Base-by-base conservation (phyloP, 352 stramenopile genomes). In the Achlya hypogyna region DNA sequence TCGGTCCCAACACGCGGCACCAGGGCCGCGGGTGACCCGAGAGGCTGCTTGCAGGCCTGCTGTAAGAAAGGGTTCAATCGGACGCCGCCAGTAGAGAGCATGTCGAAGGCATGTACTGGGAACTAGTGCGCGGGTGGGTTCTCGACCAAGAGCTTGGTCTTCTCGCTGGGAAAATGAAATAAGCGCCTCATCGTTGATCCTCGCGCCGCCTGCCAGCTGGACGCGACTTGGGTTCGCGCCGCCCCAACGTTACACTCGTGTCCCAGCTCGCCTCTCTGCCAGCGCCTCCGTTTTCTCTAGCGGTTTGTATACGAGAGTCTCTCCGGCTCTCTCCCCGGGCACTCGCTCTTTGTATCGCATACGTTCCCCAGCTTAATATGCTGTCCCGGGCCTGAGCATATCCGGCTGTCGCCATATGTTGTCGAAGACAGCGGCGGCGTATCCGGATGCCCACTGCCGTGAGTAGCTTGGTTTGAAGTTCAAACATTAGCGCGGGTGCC, bases 401-500 rank as follows among this genome's bases (percentile, higher is more conserved):
- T n/a, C n/a, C n/a, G n/a, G n/a, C n/a, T n/a, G 25, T 12, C 25
- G 25, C 25, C 16, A 56, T 20, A 10, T 10, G 31, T 3, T 34
- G 29, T n/a, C 25, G 49, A 10, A 12, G 49, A 56, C 49, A 27
- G 25, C 25, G 25, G 2, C 12, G 31, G 31, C 49, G 49, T 56
- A 35, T 56, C 31, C 49, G 49, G 25, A 56, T 10, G 16, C 31
- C 10, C 25, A 16, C 31, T 38, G 16, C 14, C 49, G 49, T 56
- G 31, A 56, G 49, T 56, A 56, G 49, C 49, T 56, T 20, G 8
- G 31, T 56, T 56, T 56, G 49, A 56, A 56, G 25, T 56, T 56
- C 49, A 56, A 56, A 20, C 10, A 22, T 56, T 56, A 20, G 31
- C 8, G 12, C 1, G 8, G 49, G 49, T 56, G 31, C 6, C 10